A percentile compares a stretch with the other conserved stretches of the same genome.
phyloP scores from a whole-genome alignment of 495 filamentous ascomycete species.

The Physcia stellaris region DNA sequence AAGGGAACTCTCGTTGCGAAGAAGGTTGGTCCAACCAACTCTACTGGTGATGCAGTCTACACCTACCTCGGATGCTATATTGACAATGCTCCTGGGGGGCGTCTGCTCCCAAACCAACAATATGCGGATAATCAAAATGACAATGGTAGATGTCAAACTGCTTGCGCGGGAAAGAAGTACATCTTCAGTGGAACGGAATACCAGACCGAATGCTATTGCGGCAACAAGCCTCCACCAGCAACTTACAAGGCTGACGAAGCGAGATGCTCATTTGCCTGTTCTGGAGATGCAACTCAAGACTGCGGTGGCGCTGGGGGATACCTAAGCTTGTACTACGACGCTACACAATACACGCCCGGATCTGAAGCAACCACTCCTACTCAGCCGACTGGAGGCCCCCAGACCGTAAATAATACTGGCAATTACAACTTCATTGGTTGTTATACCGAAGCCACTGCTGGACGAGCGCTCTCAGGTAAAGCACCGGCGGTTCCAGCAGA shows the following conservation, averaged over 20 bases:
- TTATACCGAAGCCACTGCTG: conserved; percentile 21
- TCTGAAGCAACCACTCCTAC: background rate
- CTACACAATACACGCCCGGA: conserved; percentile 5
- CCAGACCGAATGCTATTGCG: conserved; percentile 37
- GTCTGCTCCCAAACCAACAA: conserved; percentile 14
- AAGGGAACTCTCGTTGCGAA: conserved; percentile 17
- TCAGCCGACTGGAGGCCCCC: conserved; percentile 3
- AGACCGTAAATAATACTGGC: conserved; percentile 12
- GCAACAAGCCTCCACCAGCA: conserved; percentile 14
- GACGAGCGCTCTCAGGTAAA: conserved; percentile 17
- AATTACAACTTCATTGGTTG: conserved; percentile 22
- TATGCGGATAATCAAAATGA: conserved; percentile 18
- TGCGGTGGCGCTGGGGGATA: conserved; percentile 5
- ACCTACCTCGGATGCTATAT: conserved; percentile 23
- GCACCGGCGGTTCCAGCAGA: background rate
- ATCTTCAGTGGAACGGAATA: conserved; percentile 38
- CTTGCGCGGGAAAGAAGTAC: conserved; percentile 22
- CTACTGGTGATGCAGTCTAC: conserved; percentile 14
- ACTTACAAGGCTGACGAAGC: conserved; percentile 17
- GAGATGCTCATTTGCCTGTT: conserved; percentile 25
- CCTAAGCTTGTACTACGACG: conserved; percentile 6
- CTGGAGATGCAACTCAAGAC: conserved; percentile 12
- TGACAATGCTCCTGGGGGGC: conserved; percentile 16
- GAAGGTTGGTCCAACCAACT: conserved; percentile 18
- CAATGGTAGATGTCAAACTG: conserved; percentile 28